Base-by-base conservation (phyloP, 192 early-diverging fungal genomes). In the Spinellus fusiger region DNA sequence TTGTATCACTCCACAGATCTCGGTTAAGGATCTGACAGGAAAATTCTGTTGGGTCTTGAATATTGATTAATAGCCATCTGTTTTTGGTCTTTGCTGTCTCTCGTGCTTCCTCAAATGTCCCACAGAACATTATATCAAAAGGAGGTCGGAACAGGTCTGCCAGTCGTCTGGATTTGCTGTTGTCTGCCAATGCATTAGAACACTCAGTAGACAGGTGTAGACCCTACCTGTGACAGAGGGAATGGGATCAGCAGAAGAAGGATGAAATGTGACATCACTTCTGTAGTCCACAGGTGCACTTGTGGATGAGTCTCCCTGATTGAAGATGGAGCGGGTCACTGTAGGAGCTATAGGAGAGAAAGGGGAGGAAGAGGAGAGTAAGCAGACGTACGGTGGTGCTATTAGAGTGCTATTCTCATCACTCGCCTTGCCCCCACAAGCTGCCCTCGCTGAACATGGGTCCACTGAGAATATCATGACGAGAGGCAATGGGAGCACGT, bases 1-100 rank as follows among this genome's bases (percentile, higher is more conserved):
- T 68, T 18, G 63, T 28, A 49, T 93, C 77, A 28, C 87, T 95
- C 94, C 93, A 98, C 48, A 97, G 78, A 77, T 98, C 94, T 55
- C 96, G 87, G 67, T 96, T 96, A 69, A 97, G 71, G 16, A 86
- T 75, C 61, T 95, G 91, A 71, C 93, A 96, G 20, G 79, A 70
- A 73, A 97, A 96, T 46, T 95, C 91, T 0, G 83, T 70, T 5
- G 85, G 74, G 46, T 95, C 87, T 50, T 95, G 90, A 38, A 95
- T 79, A 54, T 93, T 93, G 29, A 96, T 73, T 59, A 96, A 75
- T 31, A 96, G 61, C 93, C 92, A 94, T 65, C 89, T 94, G 27
- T 74, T 78, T 20, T 79, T 69, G 18, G 54, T 56, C 56, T 73
- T 74, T 10, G 89, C 94, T 12, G 56, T 57, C 1, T 61, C 52